These are phyloP conservation scores for Salvia splendens DNA, from an alignment of 257 asterid genomes.

Conservation along the genomic window DNA sequence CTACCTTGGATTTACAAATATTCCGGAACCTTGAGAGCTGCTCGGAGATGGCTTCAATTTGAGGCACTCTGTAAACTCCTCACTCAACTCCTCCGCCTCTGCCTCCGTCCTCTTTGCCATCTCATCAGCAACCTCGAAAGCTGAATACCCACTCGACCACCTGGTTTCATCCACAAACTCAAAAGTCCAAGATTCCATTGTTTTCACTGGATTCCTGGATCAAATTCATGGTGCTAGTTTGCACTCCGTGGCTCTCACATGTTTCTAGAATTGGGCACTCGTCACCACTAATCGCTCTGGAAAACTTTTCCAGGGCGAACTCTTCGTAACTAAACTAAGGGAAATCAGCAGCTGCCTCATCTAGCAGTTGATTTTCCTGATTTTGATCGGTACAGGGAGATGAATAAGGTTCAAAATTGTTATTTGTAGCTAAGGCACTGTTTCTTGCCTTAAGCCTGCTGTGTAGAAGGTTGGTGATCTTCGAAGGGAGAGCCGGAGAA, in stretches of 20 bases:
- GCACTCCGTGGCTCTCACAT: not conserved
- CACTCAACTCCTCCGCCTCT: constrained; percentile 43
- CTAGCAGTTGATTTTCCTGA: constrained; percentile 23
- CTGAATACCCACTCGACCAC: constrained; percentile 43
- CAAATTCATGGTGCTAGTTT: constrained; percentile 29
- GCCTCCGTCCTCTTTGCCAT: constrained; percentile 30
- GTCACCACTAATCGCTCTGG: constrained; percentile 13
- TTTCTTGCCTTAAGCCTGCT: constrained; percentile 66
- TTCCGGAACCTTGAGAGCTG: constrained; percentile 45
- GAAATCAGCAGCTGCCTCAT: constrained; percentile 9
- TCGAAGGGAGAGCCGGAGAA: constrained; percentile 63
- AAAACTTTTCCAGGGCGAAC: constrained; percentile 27
- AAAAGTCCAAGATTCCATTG: constrained; percentile 41
- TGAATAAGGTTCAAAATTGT: not conserved
- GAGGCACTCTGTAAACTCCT: constrained; percentile 70
- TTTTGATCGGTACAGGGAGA: constrained; percentile 24
- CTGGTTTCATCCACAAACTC: constrained; percentile 60
- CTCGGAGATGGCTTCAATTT: constrained; percentile 47
- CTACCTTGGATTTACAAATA: constrained; percentile 46
- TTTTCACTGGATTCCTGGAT: constrained; percentile 25
- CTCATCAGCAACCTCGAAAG: constrained; percentile 67
- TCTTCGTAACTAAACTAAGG: constrained; percentile 44
- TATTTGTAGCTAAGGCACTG: constrained; percentile 34
- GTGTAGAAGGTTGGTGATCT: constrained; percentile 66
- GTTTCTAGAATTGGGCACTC: constrained; percentile 25